Evolutionary conservation across 768 basidiomycete species (phyloP).

Genomic region (Pisolithus marmoratus): DNA sequence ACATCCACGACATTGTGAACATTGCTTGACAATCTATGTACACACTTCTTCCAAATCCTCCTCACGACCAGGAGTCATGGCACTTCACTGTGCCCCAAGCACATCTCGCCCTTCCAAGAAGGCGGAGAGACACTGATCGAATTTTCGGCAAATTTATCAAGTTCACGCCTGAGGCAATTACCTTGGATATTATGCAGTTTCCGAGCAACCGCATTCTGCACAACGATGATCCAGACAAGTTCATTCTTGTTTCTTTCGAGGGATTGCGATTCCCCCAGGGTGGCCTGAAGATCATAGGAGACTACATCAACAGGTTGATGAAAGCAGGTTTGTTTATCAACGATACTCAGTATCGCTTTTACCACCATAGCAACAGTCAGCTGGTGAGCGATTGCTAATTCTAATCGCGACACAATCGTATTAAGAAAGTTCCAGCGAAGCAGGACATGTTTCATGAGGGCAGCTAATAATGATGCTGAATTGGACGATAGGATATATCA

Average conservation of each 20-base stretch:
- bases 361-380: conserved; percentile 69
- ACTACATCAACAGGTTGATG: conserved; percentile 54
- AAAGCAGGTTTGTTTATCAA: conserved; percentile 53
- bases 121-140: conserved; percentile 18
- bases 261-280: conserved; percentile 51
- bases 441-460: conserved; percentile 57
- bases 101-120: conserved; percentile 21
- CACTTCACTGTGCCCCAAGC: conserved; percentile 35
- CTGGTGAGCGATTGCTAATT: conserved; percentile 34
- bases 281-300: conserved; percentile 40
- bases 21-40: conserved; percentile 9
- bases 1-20: not conserved
- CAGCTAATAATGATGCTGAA: conserved; percentile 48
- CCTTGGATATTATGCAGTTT: conserved; percentile 43
- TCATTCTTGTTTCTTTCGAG: conserved; percentile 50
- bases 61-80: conserved; percentile 50
- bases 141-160: conserved; percentile 45
- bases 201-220: conserved; percentile 56
- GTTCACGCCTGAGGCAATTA: conserved; percentile 45
- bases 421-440: conserved; percentile 38
- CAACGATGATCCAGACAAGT: conserved; percentile 50
- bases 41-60: conserved; percentile 35
- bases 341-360: conserved; percentile 58
- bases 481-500: conserved; percentile 53
- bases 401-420: not conserved